These are phyloP conservation scores for Escallonia rubra DNA, from an alignment of 129 eudicot genomes.

Conservation along the genomic window DNA sequence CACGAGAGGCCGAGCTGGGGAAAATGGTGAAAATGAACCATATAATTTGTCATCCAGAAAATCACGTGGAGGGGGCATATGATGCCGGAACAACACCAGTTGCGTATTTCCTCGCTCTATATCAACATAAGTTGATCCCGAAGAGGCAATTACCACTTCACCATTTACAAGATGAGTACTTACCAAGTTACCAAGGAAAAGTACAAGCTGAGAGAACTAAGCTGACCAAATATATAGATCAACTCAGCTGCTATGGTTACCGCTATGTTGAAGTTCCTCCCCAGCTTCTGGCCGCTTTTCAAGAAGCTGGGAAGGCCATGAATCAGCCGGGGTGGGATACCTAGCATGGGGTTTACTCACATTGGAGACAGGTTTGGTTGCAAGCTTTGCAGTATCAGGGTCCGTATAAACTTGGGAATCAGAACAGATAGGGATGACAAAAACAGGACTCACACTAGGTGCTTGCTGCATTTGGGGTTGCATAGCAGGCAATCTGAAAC, in stretches of 20 bases:
- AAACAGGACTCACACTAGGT: slow-evolving; percentile 36
- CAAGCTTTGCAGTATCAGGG: slow-evolving; percentile 13
- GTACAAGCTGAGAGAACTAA: not conserved
- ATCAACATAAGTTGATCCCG: not conserved
- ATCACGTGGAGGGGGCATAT: too few relatives aligned
- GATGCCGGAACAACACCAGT: too few relatives aligned
- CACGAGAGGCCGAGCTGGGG: too few relatives aligned
- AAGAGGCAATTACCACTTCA: slow-evolving; percentile 15
- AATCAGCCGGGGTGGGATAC: slow-evolving; percentile 74
- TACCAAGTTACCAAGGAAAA: slow-evolving; percentile 6
- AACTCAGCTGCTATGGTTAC: slow-evolving; percentile 1
- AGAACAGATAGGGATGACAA: slow-evolving; percentile 46
- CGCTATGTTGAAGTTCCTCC: not conserved
- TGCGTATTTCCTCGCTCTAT: too few relatives aligned
- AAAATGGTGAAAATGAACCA: too few relatives aligned
- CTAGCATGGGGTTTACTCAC: slow-evolving; percentile 83
- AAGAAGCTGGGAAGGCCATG: slow-evolving; percentile 74
- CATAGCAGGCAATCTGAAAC: slow-evolving; percentile 18
- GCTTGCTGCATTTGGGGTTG: slow-evolving; percentile 31
- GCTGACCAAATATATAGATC: not conserved
- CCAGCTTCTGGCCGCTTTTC: slow-evolving; percentile 29
- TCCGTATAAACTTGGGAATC: slow-evolving; percentile 34
- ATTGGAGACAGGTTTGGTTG: slow-evolving; percentile 25
- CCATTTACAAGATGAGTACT: slow-evolving; percentile 1
- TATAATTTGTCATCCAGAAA: too few relatives aligned